These are phyloP conservation scores for Verticillium dahliae DNA, from an alignment of 2,329 filamentous ascomycete genomes.

Conservation along the genomic window DNA sequence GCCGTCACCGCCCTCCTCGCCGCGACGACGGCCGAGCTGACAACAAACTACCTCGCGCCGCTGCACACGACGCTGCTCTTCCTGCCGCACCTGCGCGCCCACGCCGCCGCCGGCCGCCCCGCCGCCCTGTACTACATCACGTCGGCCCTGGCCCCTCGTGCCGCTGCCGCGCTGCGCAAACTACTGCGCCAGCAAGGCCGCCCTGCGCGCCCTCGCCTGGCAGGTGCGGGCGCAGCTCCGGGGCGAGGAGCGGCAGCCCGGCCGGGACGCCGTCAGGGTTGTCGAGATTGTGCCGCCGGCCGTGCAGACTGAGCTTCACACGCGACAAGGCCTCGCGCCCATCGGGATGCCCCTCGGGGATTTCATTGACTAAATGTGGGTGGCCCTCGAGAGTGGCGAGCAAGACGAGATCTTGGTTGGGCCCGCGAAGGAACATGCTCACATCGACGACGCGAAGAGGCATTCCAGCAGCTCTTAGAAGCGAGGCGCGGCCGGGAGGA, in stretches of 20 bases:
- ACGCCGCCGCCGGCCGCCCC: conserved; percentile 7
- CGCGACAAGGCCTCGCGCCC: conserved; percentile 24
- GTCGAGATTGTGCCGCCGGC: conserved; percentile 42
- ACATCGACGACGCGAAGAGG: conserved; percentile 3
- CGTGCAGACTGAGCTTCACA: conserved; percentile 43
- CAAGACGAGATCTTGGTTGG: conserved; percentile 23
- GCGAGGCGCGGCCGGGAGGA: background rate
- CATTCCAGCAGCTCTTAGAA: background rate
- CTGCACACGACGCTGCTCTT: conserved; percentile 37
- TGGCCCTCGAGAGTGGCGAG: conserved; percentile 29
- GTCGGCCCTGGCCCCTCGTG: conserved; percentile 37
- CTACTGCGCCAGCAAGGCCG: conserved; percentile 49
- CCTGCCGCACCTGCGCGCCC: conserved; percentile 33
- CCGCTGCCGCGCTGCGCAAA: conserved; percentile 38
- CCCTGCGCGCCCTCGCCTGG: conserved; percentile 39
- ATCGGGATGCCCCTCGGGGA: conserved; percentile 29
- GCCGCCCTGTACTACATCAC: conserved; percentile 27
- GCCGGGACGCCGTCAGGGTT: conserved; percentile 21
- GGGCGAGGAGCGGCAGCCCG: conserved; percentile 20
- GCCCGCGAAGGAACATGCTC: conserved; percentile 5
- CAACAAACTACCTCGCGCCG: conserved; percentile 40
- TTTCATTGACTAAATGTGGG: conserved; percentile 39
- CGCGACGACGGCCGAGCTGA: conserved; percentile 32
- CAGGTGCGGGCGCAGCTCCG: conserved; percentile 35
- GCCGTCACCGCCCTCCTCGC: conserved; percentile 20